phyloP scores from a whole-genome alignment of 2,329 filamentous ascomycete genomes.

The Fusarium dlaminii region DNA sequence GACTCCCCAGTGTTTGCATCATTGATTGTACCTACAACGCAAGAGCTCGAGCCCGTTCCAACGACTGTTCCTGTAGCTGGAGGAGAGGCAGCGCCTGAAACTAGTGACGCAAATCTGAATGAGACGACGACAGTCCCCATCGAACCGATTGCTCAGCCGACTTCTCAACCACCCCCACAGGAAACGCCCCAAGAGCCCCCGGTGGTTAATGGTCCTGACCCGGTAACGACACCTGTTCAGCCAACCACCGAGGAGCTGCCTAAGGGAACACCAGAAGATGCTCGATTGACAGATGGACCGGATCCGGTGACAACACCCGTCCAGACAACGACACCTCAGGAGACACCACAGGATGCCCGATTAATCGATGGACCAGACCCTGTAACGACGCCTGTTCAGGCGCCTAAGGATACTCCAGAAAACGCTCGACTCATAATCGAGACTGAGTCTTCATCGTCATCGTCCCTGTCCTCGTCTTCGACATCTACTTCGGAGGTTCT shows the following conservation, averaged over 20 bases:
- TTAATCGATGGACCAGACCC: conserved; percentile 7
- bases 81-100: conserved; percentile 15
- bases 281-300: conserved; percentile 1
- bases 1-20: conserved; percentile 30
- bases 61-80: conserved; percentile 13
- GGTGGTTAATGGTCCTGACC: not conserved
- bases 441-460: conserved; percentile 3
- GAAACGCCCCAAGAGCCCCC: not conserved
- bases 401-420: not conserved
- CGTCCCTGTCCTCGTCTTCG: not conserved
- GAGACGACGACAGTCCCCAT: conserved; percentile 13
- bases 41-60: conserved; percentile 4
- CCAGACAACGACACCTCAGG: conserved; percentile 6
- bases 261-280: conserved; percentile 4
- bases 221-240: not conserved
- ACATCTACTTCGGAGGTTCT: conserved; percentile 24
- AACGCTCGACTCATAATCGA: conserved; percentile 15
- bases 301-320: conserved; percentile 6
- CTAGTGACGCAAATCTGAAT: conserved; percentile 2
- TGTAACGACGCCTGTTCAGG: not conserved
- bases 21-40: conserved; percentile 20
- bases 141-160: conserved; percentile 12
- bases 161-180: not conserved
- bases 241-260: conserved; percentile 4
- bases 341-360: conserved; percentile 12